Conservation (phyloP, 768 basidiomycete species). For the Gyrodon lividus region DNA sequence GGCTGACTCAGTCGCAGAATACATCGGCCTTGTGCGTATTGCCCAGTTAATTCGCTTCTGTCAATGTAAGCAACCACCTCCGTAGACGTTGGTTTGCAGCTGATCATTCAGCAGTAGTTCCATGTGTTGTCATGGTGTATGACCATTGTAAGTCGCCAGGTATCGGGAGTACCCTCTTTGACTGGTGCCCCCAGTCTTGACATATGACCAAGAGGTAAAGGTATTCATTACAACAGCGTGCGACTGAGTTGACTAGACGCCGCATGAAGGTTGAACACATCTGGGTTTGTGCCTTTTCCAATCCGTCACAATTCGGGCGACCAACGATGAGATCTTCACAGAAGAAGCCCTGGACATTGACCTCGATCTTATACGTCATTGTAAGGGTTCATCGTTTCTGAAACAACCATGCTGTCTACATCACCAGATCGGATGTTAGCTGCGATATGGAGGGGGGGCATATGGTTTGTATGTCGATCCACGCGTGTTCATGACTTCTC, state of each 20-base stretch:
- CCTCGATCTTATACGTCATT: conserved; percentile 1
- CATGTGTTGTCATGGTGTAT: conserved; percentile 3
- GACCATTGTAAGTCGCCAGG: conserved; percentile 1
- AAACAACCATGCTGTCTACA: too few species aligned
- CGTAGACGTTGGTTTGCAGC: not conserved
- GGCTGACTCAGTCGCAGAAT: not conserved
- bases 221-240: not conserved
- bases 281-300: not conserved
- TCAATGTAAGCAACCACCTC: not conserved
- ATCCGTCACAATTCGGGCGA: not conserved
- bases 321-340: not conserved
- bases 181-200: conserved; percentile 1
- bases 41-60: conserved; percentile 2
- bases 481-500: too few species aligned
- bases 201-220: conserved; percentile 3
- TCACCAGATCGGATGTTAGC: not conserved
- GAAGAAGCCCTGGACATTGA: not conserved
- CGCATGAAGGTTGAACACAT: not conserved
- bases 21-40: not conserved
- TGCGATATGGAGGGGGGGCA: conserved; percentile 1
- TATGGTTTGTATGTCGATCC: not conserved
- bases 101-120: not conserved
- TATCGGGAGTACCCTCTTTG: not conserved
- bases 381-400: not conserved
- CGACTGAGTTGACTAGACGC: not conserved